These are phyloP conservation scores for Kentomonas sorsogonicus DNA, from an alignment of 208 protist species.

Conservation along the genomic window DNA sequence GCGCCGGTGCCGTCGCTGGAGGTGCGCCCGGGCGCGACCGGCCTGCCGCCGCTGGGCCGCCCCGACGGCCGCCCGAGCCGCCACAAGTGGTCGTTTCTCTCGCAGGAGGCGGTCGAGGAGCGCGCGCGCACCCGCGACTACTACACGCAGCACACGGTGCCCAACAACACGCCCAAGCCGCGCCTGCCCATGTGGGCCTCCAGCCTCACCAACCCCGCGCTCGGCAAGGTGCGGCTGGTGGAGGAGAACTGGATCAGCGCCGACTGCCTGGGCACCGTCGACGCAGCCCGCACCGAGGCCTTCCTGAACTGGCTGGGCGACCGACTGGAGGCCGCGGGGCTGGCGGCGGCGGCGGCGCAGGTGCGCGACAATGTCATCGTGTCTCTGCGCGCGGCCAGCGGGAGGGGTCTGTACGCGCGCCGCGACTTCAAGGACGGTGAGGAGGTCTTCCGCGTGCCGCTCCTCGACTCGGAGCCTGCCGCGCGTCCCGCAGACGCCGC, in stretches of 20 bases:
- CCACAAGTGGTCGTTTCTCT: neutral
- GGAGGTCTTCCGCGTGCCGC: constrained; percentile 45
- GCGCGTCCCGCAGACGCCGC: neutral
- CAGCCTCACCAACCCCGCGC: constrained; percentile 55
- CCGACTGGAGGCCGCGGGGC: neutral
- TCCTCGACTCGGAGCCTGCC: constrained; percentile 5
- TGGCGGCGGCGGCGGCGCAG: constrained; percentile 7
- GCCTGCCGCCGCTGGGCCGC: constrained; percentile 12
- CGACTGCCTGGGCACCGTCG: constrained; percentile 25
- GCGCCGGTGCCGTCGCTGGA: neutral
- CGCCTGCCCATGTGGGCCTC: constrained; percentile 65
- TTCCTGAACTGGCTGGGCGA: constrained; percentile 29
- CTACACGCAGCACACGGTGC: constrained; percentile 28
- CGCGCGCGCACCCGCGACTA: constrained; percentile 7
- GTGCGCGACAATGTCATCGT: constrained; percentile 32
- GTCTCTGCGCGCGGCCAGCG: constrained; percentile 25
- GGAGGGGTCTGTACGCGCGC: constrained; percentile 52
- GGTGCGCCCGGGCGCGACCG: neutral
- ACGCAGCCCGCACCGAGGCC: constrained; percentile 7
- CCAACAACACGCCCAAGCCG: constrained; percentile 60
- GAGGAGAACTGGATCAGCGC: constrained; percentile 53
- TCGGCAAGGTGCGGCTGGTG: constrained; percentile 39
- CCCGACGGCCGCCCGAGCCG: constrained; percentile 3
- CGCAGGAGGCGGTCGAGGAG: neutral
- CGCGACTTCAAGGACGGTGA: constrained; percentile 34